Evolutionary conservation across 805 yeast species (phyloP).

Genomic region (Starmerella bombicola): DNA sequence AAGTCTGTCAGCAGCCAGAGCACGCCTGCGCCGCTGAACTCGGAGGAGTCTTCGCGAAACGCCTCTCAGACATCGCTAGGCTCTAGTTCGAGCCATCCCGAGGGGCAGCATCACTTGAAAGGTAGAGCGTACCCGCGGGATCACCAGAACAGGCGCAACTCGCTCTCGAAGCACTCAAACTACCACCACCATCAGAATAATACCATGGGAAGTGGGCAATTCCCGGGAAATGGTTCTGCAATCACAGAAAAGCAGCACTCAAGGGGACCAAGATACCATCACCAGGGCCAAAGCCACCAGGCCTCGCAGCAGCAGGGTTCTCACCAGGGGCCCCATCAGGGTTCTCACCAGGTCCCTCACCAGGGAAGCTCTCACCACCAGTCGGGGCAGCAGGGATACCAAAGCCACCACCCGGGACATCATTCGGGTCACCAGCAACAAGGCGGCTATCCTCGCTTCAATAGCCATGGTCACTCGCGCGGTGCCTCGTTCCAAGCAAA

Average conservation of each 20-base stretch:
- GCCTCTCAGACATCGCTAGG: no score
- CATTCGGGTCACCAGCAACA: no score
- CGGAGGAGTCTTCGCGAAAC: no score
- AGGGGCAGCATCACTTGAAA: neutral
- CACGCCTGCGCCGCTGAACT: no score
- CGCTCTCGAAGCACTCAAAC: conserved; percentile 3
- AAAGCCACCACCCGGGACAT: no score
- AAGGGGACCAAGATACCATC: neutral
- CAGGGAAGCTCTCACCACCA: no score
- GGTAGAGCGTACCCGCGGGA: neutral
- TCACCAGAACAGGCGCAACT: neutral
- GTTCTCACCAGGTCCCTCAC: no score
- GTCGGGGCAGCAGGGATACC: no score
- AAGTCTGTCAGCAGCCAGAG: no score
- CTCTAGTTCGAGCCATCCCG: no score
- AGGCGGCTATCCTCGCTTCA: conserved; percentile 1
- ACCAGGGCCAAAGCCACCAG: neutral
- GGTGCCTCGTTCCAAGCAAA: conserved; percentile 5
- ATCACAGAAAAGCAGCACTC: neutral
- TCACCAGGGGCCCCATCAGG: no score
- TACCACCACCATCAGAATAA: conserved; percentile 1
- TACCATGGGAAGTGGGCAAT: conserved; percentile 1
- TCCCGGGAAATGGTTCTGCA: no score
- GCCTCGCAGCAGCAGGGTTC: neutral
- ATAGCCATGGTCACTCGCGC: conserved; percentile 8